These are phyloP conservation scores for Apiospora aurea DNA, from an alignment of 2,329 filamentous ascomycete genomes.

Conservation along the genomic window DNA sequence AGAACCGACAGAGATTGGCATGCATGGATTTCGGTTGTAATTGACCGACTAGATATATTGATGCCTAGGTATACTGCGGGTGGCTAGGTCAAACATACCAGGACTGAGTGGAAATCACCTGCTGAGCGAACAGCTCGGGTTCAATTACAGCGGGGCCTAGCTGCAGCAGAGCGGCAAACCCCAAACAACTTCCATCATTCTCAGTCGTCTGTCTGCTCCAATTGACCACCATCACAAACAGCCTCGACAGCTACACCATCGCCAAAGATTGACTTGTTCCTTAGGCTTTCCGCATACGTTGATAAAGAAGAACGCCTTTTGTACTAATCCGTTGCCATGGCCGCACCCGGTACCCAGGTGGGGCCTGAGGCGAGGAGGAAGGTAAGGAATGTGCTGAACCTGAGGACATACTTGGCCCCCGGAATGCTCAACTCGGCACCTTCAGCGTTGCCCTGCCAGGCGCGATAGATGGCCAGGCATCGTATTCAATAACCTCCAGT, in stretches of 20 bases:
- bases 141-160: not conserved
- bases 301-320: not conserved
- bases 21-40: not conserved
- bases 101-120: no score
- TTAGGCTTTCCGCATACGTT: not conserved
- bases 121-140: not conserved
- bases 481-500: not conserved
- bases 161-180: not conserved
- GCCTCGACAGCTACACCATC: not conserved
- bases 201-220: not conserved
- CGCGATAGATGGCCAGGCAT: not conserved
- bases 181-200: not conserved
- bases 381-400: constrained; percentile 4
- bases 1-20: not conserved
- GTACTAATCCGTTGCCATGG: not conserved
- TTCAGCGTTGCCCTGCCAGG: constrained; percentile 11
- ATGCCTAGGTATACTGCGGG: not conserved
- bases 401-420: constrained; percentile 3
- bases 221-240: not conserved
- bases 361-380: not conserved
- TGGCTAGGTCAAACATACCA: no score
- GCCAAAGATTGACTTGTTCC: not conserved
- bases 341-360: constrained; percentile 11
- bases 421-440: constrained; percentile 16
- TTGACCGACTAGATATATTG: not conserved